Base-by-base conservation (phyloP, 2,329 filamentous ascomycete genomes). In the Alternaria incomplexa region DNA sequence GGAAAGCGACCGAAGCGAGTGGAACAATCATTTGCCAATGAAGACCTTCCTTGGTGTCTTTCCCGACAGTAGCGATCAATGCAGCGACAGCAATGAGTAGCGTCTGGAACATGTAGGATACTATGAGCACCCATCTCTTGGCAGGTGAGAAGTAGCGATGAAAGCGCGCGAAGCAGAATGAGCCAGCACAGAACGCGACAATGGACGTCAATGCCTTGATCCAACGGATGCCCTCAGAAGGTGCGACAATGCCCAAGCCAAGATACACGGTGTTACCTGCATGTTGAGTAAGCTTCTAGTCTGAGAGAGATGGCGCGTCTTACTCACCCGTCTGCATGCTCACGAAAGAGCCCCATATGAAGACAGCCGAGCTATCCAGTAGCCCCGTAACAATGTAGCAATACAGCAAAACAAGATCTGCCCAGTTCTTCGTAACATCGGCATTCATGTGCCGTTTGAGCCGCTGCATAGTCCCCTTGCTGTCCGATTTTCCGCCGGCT, bases 371-470 rank as follows among this genome's bases (percentile, higher is more conserved):
- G 79, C 90, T 92, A 79, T 95, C 92, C 8, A 93, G 85, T 11
- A 95, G 82, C 5, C 92, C 92, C 0, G 92, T 94, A 74, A 93
- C 90, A 66, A 92, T 81, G 76, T 93, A 94, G 80, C 90, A 93
- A 26, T 88, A 81, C 5, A 95, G 82, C 43, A 95, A 83, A 20
- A 93, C 82, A 1, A 91, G 66, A 73, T 95, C 91, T 13, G 89
- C 87, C 84, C 88, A 86, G 47, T 86, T 83, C 26, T 88, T 87
- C 62, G 82, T 84, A 58, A 93, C 82, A 58, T 90, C 83, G n/a
- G 69, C 72, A 3, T 66, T 74, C 64, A 83, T 72, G 65, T 84
- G 79, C 54, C 66, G 68, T 53, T 64, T 66, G 45, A 79, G 57
- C 22, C 61, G 66, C 3, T 46, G 48, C 28, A 59, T 57, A 5